Evolutionary conservation across 2,329 filamentous ascomycete genomes (phyloP).

Genomic region (Colletotrichum zoysiae): DNA sequence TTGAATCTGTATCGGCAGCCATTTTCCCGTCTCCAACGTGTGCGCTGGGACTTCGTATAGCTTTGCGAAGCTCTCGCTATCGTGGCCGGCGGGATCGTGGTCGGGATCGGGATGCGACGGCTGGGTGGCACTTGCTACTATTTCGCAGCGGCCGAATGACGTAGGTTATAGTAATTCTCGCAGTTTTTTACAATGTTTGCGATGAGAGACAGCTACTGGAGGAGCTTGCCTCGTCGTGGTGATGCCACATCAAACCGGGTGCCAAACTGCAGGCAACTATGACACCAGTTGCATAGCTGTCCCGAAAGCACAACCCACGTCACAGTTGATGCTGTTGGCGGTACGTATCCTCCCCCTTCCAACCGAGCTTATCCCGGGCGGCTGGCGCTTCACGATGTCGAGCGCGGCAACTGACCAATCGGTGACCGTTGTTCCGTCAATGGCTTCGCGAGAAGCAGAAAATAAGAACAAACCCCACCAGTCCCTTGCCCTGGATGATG

Average conservation of each 20-base stretch:
- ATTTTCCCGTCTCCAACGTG: conserved; percentile 43
- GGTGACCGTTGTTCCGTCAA: not conserved
- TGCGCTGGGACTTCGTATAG: not conserved
- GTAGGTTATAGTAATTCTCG: not conserved
- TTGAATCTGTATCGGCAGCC: conserved; percentile 48
- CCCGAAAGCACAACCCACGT: conserved; percentile 40
- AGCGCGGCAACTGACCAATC: conserved; percentile 26
- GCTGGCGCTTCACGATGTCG: not conserved
- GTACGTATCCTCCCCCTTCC: not conserved
- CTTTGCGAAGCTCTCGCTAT: conserved; percentile 19
- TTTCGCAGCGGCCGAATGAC: not conserved
- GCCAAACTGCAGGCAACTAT: conserved; percentile 11
- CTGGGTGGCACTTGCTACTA: not conserved
- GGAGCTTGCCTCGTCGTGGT: conserved; percentile 25
- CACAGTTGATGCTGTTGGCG: conserved; percentile 15
- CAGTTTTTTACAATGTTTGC: not conserved
- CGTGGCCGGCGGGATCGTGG: conserved; percentile 6
- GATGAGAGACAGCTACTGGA: not conserved
- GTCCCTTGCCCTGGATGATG: conserved; percentile 37
- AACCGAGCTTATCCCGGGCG: conserved; percentile 31
- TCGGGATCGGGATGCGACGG: not conserved
- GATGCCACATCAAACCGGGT: not conserved
- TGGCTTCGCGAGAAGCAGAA: conserved; percentile 5
- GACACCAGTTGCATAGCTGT: conserved; percentile 36
- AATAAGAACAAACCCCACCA: conserved; percentile 31